phyloP scores from a whole-genome alignment of 257 asterid species.

The Cordia subcordata region DNA sequence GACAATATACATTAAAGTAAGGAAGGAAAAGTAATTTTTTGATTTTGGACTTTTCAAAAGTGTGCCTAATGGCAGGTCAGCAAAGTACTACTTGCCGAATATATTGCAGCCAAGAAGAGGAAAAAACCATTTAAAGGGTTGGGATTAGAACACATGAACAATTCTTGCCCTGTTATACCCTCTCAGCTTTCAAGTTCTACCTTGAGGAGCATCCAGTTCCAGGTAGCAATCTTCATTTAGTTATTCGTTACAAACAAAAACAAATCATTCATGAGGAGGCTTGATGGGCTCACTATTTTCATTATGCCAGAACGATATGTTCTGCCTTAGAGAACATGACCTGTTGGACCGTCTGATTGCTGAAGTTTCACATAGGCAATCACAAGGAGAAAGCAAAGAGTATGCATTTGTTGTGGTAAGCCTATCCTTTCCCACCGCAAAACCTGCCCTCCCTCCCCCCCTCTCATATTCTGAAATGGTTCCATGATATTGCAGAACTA shows the following conservation, averaged over 20 bases:
- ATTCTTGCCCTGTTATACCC: conserved; percentile 58
- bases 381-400: conserved; percentile 82
- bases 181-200: conserved; percentile 43
- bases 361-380: conserved; percentile 58
- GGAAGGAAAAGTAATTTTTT: too few species aligned
- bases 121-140: conserved; percentile 67
- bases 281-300: conserved; percentile 5
- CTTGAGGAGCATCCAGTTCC: conserved; percentile 53
- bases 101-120: conserved; percentile 46
- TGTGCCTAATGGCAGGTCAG: conserved; percentile 76
- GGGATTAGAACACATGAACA: conserved; percentile 94
- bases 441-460: not conserved
- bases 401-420: conserved; percentile 58
- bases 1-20: too few species aligned
- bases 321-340: conserved; percentile 89
- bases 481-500: conserved; percentile 49
- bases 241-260: conserved; percentile 6
- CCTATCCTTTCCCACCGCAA: not conserved
- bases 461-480: conserved; percentile 5
- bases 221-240: conserved; percentile 41
- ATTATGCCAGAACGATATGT: conserved; percentile 58
- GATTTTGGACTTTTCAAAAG: too few species aligned
- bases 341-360: conserved; percentile 65
- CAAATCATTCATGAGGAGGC: conserved; percentile 5
- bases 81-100: conserved; percentile 84